phyloP scores from a whole-genome alignment of 352 stramenopile genomes.

The Stramenopiles sp. region DNA sequence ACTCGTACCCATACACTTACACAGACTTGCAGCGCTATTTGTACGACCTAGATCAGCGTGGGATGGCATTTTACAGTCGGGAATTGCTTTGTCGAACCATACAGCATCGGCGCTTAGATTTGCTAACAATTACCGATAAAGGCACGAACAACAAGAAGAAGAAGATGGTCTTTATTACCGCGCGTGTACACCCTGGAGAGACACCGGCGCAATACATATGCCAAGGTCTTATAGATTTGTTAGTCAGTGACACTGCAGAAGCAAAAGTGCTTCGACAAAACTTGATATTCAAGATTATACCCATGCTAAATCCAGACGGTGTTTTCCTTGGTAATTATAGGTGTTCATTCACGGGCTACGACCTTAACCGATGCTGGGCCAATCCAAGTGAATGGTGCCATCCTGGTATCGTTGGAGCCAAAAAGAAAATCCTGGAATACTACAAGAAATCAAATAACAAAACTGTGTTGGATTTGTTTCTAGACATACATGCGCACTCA shows the following conservation, averaged over 20 bases:
- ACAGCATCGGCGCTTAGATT: background rate
- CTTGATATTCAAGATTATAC: background rate
- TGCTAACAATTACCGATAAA: background rate
- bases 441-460: no score
- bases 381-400: no score
- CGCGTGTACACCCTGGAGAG: background rate
- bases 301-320: constrained; percentile 10
- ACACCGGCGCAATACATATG: background rate
- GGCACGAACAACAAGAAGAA: background rate
- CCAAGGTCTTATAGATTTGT: background rate
- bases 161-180: background rate
- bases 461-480: no score
- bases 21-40: constrained; percentile 39
- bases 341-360: background rate
- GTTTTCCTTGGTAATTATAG: background rate
- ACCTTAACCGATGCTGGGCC: background rate
- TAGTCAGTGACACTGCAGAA: background rate
- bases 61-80: background rate
- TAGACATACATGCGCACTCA: no score
- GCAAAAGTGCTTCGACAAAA: background rate
- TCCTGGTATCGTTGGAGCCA: no score
- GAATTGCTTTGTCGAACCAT: background rate
- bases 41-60: constrained; percentile 26
- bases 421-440: no score
- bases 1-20: constrained; percentile 63